phyloP scores from a whole-genome alignment of 1,284 basidiomycete genomes.

The Ustilago cynodontis region DNA sequence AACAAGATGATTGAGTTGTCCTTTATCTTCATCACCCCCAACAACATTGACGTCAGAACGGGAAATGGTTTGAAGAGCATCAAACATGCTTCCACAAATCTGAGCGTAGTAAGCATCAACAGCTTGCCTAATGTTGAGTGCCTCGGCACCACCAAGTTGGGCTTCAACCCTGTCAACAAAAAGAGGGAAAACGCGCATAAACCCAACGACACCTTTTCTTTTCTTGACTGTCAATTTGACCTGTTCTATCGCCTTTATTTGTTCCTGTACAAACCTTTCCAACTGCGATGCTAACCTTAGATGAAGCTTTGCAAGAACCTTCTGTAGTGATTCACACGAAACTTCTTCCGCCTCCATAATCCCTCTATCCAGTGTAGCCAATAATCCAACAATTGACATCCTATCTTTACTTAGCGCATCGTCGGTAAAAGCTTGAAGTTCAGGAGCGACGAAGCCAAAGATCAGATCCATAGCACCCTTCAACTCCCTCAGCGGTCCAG shows the following conservation, averaged over 20 bases:
- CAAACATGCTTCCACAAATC: conserved; percentile 89
- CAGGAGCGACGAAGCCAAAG: conserved; percentile 88
- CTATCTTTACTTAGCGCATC: conserved; percentile 80
- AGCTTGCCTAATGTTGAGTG: conserved; percentile 80
- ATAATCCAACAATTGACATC: conserved; percentile 86
- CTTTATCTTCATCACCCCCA: conserved; percentile 80
- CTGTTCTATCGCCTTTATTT: conserved; percentile 82
- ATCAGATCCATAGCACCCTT: conserved; percentile 86
- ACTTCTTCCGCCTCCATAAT: conserved; percentile 82
- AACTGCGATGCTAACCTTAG: conserved; percentile 66
- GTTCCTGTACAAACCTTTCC: conserved; percentile 73
- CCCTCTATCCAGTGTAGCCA: conserved; percentile 83
- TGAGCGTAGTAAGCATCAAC: conserved; percentile 88
- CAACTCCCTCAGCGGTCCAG: conserved; percentile 60
- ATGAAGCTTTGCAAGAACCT: conserved; percentile 84
- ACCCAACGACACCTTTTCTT: conserved; percentile 90
- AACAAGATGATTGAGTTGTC: conserved; percentile 94
- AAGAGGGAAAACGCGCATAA: conserved; percentile 90
- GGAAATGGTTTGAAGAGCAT: conserved; percentile 90
- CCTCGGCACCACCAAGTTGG: conserved; percentile 79
- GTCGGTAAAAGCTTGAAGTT: conserved; percentile 88
- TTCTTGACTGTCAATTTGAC: conserved; percentile 92
- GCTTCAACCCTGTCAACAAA: conserved; percentile 87
- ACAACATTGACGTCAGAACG: conserved; percentile 79
- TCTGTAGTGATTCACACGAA: conserved; percentile 80